Percentiles rank a stretch among this genome's conserved stretches.
These are phyloP conservation scores for Agarophyton chilense DNA, from an alignment of 23 red algal species.

Conservation along the genomic window DNA sequence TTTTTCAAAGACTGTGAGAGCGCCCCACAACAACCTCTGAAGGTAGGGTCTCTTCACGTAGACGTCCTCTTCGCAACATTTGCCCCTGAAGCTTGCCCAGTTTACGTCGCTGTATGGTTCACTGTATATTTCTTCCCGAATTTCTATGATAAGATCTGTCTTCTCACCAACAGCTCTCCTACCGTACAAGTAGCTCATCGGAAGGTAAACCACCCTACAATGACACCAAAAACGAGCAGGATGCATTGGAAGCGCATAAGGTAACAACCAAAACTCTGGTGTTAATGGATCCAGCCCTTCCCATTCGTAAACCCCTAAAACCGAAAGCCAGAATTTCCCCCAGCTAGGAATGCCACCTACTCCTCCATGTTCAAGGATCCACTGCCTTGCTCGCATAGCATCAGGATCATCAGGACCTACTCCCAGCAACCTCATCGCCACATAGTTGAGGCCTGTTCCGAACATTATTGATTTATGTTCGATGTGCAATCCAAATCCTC, in stretches of 20 bases:
- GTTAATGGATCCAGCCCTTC: conserved; percentile 92
- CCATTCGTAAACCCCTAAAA: conserved; percentile 92
- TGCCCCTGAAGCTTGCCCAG: conserved; percentile 73
- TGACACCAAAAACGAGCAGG: conserved; percentile 98
- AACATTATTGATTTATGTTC: conserved; percentile 93
- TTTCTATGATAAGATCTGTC: conserved; percentile 55
- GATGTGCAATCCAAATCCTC: conserved; percentile 98
- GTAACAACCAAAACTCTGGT: conserved; percentile 98
- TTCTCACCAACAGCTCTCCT: conserved; percentile 66
- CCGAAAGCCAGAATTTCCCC: conserved; percentile 98
- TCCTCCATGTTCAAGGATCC: conserved; percentile 88
- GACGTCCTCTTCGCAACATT: conserved; percentile 84
- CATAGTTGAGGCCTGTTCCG: conserved; percentile 89
- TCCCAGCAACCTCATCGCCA: conserved; percentile 86
- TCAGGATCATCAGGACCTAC: conserved; percentile 66
- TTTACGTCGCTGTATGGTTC: conserved; percentile 77
- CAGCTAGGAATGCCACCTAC: conserved; percentile 87
- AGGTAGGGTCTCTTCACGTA: conserved; percentile 86
- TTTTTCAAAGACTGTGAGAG: conserved; percentile 68
- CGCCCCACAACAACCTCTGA: conserved; percentile 87
- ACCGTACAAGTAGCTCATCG: conserved; percentile 97
- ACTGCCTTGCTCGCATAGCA: conserved; percentile 57
- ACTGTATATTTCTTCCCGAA: conserved; percentile 88
- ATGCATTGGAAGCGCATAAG: conserved; percentile 87
- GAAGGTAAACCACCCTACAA: conserved; percentile 93